Evolutionary conservation across 352 stramenopile species (phyloP).

Genomic region (Blastocystis sp.): DNA sequence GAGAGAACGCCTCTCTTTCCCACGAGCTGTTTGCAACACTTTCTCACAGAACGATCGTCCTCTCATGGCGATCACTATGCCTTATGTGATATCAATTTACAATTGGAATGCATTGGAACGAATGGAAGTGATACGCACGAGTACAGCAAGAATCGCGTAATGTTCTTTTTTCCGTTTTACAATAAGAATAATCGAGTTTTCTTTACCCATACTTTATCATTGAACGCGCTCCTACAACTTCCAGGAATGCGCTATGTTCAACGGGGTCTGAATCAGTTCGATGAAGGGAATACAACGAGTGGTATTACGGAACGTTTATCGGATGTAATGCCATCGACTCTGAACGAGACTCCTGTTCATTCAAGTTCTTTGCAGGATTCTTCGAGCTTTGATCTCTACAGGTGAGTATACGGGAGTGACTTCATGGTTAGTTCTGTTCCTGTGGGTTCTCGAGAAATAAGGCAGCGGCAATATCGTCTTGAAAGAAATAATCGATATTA

Average conservation of each 20-base stretch:
- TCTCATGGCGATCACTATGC: not conserved
- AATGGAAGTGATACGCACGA: not conserved
- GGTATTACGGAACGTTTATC: too few species aligned
- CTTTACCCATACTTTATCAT: not conserved
- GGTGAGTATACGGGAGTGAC: not conserved
- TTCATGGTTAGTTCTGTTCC: not conserved
- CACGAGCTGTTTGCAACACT: not conserved
- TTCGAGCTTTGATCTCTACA: not conserved
- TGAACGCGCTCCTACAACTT: not conserved
- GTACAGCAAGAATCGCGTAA: not conserved
- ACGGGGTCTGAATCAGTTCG: too few species aligned
- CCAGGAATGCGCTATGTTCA: not conserved
- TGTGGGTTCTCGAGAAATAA: not conserved
- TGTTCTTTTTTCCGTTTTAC: not conserved
- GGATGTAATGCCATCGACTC: too few species aligned
- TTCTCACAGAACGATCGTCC: not conserved
- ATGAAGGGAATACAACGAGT: too few species aligned
- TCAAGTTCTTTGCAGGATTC: not conserved
- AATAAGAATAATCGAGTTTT: not conserved
- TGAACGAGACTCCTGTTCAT: too few species aligned
- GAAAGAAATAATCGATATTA: not conserved
- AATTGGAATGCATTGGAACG: constrained; percentile 3
- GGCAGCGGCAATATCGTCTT: not conserved
- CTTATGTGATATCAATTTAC: not conserved
- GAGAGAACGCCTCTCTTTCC: not conserved